Percentiles rank a stretch among this genome's conserved stretches.
phyloP scores from a whole-genome alignment of 345 rosid genomes.

The Salix purpurea region DNA sequence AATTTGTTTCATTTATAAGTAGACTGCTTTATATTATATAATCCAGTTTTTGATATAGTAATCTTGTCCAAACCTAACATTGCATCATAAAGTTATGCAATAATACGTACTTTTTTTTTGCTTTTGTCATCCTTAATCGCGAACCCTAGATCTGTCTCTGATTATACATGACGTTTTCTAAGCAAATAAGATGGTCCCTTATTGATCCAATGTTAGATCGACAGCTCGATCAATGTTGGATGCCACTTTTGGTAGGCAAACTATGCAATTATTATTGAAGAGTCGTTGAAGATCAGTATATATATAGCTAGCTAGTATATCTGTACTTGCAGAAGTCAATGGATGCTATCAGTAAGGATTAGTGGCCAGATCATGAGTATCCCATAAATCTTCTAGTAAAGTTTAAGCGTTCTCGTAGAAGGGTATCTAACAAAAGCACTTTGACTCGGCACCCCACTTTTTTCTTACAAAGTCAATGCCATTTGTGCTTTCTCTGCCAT shows the following conservation, averaged over 20 bases:
- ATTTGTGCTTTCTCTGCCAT: not conserved
- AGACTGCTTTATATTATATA: too few species aligned
- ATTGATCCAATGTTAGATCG: too few species aligned
- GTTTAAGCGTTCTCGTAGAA: not conserved
- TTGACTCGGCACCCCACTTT: not conserved
- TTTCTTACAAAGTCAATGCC: not conserved
- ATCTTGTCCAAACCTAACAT: too few species aligned
- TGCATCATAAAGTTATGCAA: too few species aligned
- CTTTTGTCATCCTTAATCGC: too few species aligned
- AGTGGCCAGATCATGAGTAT: not conserved
- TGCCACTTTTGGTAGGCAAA: not conserved
- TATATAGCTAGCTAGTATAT: not conserved
- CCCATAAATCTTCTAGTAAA: not conserved
- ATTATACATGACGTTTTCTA: too few species aligned
- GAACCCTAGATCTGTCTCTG: too few species aligned
- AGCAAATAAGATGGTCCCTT: too few species aligned
- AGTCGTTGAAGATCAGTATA: not conserved
- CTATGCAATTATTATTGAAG: not conserved
- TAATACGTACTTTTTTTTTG: too few species aligned
- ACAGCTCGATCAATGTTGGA: not conserved
- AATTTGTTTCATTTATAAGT: too few species aligned
- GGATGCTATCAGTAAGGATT: not conserved
- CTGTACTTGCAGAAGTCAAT: not conserved
- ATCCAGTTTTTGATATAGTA: too few species aligned
- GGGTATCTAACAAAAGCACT: slow-evolving; percentile 3